Base-by-base conservation (phyloP, 768 basidiomycete species). In the Paxillus ammoniavirescens region DNA sequence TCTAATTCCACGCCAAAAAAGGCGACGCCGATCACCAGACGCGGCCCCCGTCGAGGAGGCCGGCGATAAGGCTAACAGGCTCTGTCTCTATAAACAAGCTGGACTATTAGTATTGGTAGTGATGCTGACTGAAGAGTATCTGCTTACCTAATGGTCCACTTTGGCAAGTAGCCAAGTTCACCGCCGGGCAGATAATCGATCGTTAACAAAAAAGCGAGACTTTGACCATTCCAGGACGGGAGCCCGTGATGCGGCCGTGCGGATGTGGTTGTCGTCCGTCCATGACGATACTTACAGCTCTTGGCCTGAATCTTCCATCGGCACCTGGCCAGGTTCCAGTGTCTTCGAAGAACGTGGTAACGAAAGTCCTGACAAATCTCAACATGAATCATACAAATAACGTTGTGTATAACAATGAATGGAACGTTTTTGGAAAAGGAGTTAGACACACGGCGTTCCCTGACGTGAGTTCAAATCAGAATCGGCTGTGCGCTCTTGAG, bases 11-110 rank as follows among this genome's bases (percentile, higher is more conserved):
- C 50, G 50, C 61, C 45, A 60, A 60, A 57, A 21, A 52, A 28
- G 61, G 62, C 49, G 57, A 57, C 58, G 54, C 54, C 52, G 56
- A 63, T 63, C 57, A 54, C 47, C 14, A 13, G 12, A 41, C 44
- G 26, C 26, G 45, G 50, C 18, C 23, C 15, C 36, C 50, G 30
- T 49, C 49, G 56, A 55, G 41, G 3, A 8, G 14, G 36, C 47
- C 59, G 63, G 62, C 53, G 62, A 63, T 64, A 63, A 61, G 61
- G 17, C n/a, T 4, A 14, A 21, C 17, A 35, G 38, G 9, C 26
- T 30, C 37, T 12, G 35, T 13, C 21, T 31, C 31, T 10, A 35
- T 35, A 12, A 35, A 35, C 26, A 26, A 26, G 5, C 26, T 26
- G 26, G 26, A 26, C 26, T 26, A 26, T 26, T 26, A 26, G 10